A percentile compares a stretch with the other conserved stretches of the same genome.
Evolutionary conservation across 306 rosid genomes (phyloP).

Genomic region (Begonia peltatifolia): DNA sequence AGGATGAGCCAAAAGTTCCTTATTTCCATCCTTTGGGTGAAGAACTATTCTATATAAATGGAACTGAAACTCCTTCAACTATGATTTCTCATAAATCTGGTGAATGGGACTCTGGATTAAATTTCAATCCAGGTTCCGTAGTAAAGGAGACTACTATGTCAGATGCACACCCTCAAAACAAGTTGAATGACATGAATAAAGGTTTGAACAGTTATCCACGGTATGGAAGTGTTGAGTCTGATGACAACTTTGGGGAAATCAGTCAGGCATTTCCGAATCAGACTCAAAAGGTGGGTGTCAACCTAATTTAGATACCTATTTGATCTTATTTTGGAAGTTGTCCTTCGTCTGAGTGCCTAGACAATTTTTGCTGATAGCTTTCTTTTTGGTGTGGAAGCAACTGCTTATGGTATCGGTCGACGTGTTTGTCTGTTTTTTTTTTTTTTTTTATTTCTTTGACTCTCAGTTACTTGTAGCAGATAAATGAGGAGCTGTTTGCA

Average conservation of each 20-base stretch:
- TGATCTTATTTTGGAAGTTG: no score
- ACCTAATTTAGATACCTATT: no score
- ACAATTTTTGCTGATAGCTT: conserved; percentile 3
- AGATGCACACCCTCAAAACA: not conserved
- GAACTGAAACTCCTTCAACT: conserved; percentile 3
- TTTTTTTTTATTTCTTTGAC: not conserved
- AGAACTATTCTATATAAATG: not conserved
- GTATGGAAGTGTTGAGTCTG: conserved; percentile 14
- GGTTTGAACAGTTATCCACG: conserved; percentile 14
- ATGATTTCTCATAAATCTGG: conserved; percentile 7
- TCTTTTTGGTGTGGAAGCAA: not conserved
- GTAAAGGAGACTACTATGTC: conserved; percentile 3
- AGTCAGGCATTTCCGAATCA: conserved; percentile 19
- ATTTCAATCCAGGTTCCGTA: conserved; percentile 4
- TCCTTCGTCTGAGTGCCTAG: no score
- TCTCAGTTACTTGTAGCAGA: conserved; percentile 20
- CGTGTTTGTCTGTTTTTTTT: not conserved
- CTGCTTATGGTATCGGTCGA: not conserved
- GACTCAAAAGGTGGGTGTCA: no score
- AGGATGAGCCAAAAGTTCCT: conserved; percentile 18
- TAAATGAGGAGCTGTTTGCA: conserved; percentile 16
- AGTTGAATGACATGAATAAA: conserved; percentile 17
- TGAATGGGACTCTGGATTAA: conserved; percentile 11
- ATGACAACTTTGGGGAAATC: conserved; percentile 27
- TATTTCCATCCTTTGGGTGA: conserved; percentile 8